A percentile compares a stretch with the other conserved stretches of the same genome.
Evolutionary conservation across 345 rosid genomes (phyloP).

Genomic region (Nephelium lappaceum): DNA sequence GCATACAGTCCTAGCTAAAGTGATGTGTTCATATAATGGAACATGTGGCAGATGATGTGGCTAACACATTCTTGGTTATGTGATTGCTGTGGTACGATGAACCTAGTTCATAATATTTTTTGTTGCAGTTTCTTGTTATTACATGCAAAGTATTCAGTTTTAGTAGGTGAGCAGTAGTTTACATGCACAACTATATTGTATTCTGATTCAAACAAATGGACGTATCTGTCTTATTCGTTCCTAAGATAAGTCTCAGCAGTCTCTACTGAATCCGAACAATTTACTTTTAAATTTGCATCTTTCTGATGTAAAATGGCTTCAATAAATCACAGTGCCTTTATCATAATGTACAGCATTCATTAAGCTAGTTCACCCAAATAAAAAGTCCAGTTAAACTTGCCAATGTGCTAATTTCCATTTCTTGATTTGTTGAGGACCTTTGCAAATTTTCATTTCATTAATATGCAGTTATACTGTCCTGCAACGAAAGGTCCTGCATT

Average conservation of each 20-base stretch:
- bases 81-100: background rate
- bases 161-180: conserved; percentile 2
- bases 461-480: conserved; percentile 50
- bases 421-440: conserved; percentile 12
- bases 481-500: conserved; percentile 43
- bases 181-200: background rate
- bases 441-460: conserved; percentile 18
- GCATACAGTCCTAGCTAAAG: no score
- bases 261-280: background rate
- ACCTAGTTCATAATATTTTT: background rate
- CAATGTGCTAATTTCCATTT: background rate
- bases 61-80: no score
- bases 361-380: conserved; percentile 2
- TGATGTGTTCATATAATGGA: no score
- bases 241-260: background rate
- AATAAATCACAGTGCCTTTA: background rate
- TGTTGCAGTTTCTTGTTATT: background rate
- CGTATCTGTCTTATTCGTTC: background rate
- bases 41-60: no score
- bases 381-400: background rate
- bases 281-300: background rate
- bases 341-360: background rate
- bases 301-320: background rate
- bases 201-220: background rate
- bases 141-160: background rate